Conservation (phyloP, 2,329 filamentous ascomycete genomes). For the Neonectria neomacrospora region DNA sequence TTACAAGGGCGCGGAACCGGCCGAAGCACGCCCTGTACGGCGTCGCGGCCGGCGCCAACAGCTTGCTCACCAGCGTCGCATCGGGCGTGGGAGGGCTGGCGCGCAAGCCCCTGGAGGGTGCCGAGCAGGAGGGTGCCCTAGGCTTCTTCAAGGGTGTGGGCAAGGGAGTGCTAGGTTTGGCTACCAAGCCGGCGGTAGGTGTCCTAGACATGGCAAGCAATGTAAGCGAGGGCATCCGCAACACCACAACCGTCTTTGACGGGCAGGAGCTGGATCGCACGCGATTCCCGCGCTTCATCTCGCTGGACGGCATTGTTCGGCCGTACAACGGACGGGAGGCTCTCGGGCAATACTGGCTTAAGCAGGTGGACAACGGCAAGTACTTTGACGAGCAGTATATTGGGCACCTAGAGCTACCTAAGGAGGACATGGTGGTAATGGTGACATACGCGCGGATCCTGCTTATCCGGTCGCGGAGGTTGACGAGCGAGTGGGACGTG, state of each 20-base stretch:
- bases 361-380: conserved; percentile 96
- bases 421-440: conserved; percentile 89
- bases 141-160: conserved; percentile 98
- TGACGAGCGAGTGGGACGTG: conserved; percentile 95
- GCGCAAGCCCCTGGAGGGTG: conserved; percentile 92
- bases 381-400: conserved; percentile 99
- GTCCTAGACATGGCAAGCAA: conserved; percentile 97
- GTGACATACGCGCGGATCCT: conserved; percentile 89
- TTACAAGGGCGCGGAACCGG: conserved; percentile 90
- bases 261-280: conserved; percentile 93
- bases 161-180: conserved; percentile 92
- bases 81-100: conserved; percentile 94
- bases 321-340: conserved; percentile 96
- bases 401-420: conserved; percentile 90
- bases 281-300: conserved; percentile 91
- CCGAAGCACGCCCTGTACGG: conserved; percentile 98
- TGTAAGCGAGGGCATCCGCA: conserved; percentile 95
- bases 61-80: conserved; percentile 90
- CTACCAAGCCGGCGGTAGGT: conserved; percentile 96
- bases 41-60: conserved; percentile 94
- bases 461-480: conserved; percentile 85
- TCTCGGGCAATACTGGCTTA: conserved; percentile 97
- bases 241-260: conserved; percentile 98
- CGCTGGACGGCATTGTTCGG: conserved; percentile 90
- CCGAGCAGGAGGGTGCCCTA: conserved; percentile 91